These are phyloP conservation scores for Ophiocordyceps robertsii DNA, from an alignment of 2,329 filamentous ascomycete genomes.

Conservation along the genomic window DNA sequence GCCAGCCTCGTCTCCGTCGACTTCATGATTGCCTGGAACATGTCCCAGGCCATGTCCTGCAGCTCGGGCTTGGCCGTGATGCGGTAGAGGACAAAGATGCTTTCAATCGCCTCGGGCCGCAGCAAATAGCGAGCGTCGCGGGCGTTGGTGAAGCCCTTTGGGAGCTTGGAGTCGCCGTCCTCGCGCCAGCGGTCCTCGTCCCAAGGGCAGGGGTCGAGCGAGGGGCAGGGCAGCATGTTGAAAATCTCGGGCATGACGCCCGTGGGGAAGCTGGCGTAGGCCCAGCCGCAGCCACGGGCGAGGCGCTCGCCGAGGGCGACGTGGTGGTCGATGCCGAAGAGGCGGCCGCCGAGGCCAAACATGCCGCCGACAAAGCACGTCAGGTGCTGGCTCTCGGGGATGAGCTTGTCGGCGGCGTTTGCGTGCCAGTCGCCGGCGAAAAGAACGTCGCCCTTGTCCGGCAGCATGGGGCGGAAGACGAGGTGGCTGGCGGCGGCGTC, in stretches of 20 bases:
- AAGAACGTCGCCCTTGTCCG: constrained; percentile 47
- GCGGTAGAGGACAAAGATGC: constrained; percentile 63
- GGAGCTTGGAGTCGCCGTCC: constrained; percentile 13
- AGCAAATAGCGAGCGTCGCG: constrained; percentile 36
- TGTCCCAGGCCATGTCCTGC: constrained; percentile 37
- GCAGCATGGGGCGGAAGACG: constrained; percentile 57
- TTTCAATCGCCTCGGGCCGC: constrained; percentile 61
- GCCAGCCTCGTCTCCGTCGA: constrained; percentile 32
- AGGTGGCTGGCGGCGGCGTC: constrained; percentile 48
- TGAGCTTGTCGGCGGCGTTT: constrained; percentile 10
- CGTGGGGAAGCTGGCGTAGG: constrained; percentile 37
- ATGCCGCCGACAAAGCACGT: constrained; percentile 57
- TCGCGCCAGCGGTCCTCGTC: constrained; percentile 16
- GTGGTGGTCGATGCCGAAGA: constrained; percentile 38
- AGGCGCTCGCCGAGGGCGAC: constrained; percentile 34
- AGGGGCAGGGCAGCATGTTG: constrained; percentile 29
- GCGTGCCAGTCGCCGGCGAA: constrained; percentile 17
- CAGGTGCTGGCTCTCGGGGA: constrained; percentile 19
- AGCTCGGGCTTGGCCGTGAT: constrained; percentile 33
- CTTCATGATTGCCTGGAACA: constrained; percentile 33
- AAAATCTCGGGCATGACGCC: constrained; percentile 48
- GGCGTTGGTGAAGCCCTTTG: constrained; percentile 48
- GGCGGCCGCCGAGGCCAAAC: constrained; percentile 48
- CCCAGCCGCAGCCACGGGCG: constrained; percentile 43
- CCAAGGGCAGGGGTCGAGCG: constrained; percentile 15